Conservation (phyloP, 805 yeast genomes). For the Metschnikowia sp. region DNA sequence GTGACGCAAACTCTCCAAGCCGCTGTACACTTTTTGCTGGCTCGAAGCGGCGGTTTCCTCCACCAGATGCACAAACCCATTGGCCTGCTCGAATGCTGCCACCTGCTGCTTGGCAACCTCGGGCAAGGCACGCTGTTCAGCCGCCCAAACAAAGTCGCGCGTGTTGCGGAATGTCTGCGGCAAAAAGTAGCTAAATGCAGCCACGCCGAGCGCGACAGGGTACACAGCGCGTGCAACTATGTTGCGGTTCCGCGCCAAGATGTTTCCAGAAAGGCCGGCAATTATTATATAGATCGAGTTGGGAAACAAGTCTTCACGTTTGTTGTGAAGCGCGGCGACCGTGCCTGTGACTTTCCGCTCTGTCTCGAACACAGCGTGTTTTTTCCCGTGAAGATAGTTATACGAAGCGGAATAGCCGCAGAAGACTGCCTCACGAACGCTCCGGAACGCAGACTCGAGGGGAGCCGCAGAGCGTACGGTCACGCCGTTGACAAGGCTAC, state of each 20-base stretch:
- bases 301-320: slow-evolving; percentile 68
- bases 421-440: slow-evolving; percentile 44
- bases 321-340: slow-evolving; percentile 59
- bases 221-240: slow-evolving; percentile 49
- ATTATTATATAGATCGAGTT: slow-evolving; percentile 64
- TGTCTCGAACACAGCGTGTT: slow-evolving; percentile 48
- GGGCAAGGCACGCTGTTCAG: slow-evolving; percentile 62
- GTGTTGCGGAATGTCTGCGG: slow-evolving; percentile 72
- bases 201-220: slow-evolving; percentile 60
- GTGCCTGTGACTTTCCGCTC: slow-evolving; percentile 67
- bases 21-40: slow-evolving; percentile 31
- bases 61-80: slow-evolving; percentile 39
- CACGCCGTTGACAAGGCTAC: slow-evolving; percentile 51
- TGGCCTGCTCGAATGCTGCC: slow-evolving; percentile 34
- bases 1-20: slow-evolving; percentile 39
- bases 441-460: slow-evolving; percentile 47
- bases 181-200: slow-evolving; percentile 64
- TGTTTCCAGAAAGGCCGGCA: slow-evolving; percentile 69
- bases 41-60: slow-evolving; percentile 42
- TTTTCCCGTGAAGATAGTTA: slow-evolving; percentile 43
- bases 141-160: slow-evolving; percentile 50
- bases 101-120: slow-evolving; percentile 61
- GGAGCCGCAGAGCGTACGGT: slow-evolving; percentile 50
- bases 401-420: slow-evolving; percentile 25
- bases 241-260: slow-evolving; percentile 66